phyloP scores from a whole-genome alignment of 345 rosid species.

The Moricandia arvensis region DNA sequence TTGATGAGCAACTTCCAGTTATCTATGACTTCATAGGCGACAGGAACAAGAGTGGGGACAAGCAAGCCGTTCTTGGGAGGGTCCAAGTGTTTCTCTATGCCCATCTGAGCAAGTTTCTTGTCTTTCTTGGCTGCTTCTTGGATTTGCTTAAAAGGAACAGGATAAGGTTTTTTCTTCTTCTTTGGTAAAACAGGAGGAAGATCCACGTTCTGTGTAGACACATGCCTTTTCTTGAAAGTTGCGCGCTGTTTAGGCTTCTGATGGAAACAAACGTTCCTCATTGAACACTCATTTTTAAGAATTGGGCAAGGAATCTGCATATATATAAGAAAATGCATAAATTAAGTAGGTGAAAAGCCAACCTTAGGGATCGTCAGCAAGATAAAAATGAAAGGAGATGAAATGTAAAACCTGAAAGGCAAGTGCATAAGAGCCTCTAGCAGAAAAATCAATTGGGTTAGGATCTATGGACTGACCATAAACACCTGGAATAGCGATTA shows the following conservation, averaged over 20 bases:
- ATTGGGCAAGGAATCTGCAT: slow-evolving; percentile 43
- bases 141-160: slow-evolving; percentile 68
- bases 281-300: slow-evolving; percentile 29
- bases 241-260: slow-evolving; percentile 35
- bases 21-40: slow-evolving; percentile 66
- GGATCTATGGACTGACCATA: slow-evolving; percentile 14
- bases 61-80: slow-evolving; percentile 87
- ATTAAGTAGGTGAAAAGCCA: neutral
- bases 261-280: slow-evolving; percentile 40
- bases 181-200: slow-evolving; percentile 70
- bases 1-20: slow-evolving; percentile 79
- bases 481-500: slow-evolving; percentile 4
- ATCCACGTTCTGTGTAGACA: slow-evolving; percentile 66
- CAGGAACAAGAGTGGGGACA: slow-evolving; percentile 68
- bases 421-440: slow-evolving; percentile 21
- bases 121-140: slow-evolving; percentile 56
- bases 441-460: slow-evolving; percentile 11
- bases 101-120: slow-evolving; percentile 76
- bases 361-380: neutral
- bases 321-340: neutral
- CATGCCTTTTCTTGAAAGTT: slow-evolving; percentile 31
- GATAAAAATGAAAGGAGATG: slow-evolving; percentile 1
- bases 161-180: slow-evolving; percentile 85
- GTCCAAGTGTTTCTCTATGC: slow-evolving; percentile 72
- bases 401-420: slow-evolving; percentile 28